Base-by-base conservation (phyloP, 2,329 filamentous ascomycete species). In the Ascochyta rabiei region DNA sequence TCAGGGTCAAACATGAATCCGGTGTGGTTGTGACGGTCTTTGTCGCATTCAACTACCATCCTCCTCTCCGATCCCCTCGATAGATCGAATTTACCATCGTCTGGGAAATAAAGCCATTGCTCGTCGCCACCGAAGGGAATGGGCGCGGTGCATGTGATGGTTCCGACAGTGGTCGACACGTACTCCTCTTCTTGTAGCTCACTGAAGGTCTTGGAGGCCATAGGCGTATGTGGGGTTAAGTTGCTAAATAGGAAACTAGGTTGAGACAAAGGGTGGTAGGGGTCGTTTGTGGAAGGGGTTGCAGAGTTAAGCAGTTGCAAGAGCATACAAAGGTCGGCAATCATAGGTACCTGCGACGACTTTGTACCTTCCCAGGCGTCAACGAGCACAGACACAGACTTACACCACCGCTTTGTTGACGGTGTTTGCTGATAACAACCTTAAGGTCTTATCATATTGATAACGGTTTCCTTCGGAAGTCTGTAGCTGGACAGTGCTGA, bases 61-160 rank as follows among this genome's bases (percentile, higher is more conserved):
- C 71, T 75, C 45, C 64, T 67, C 50, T 64, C 56, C 35, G 70
- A 71, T 40, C 74, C 73, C 26, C 76, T 70, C 16, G 74, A 75
- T 16, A 78, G 66, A 51, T 78, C 76, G 69, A 78, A 78, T 53
- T 75, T 75, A 47, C 70, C 75, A 48, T 75, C 74, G 21, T 70
- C 63, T 9, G 75, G 73, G 42, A 73, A 68, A 59, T 76, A 78
- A 60, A 74, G 71, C 75, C 75, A 78, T 70, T 75, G 71, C 37
- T 60, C 63, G 45, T 77, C 72, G 55, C 76, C 75, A 52, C 75
- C 74, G 49, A 78, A 78, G 5, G 75, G 66, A 46, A 77, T 74
- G 26, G 75, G 72, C 24, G 75, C 74, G n/a, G 73, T 73, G 43
- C 68, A 67, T 61, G 67, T 72, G 49, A 71, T 71, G 7, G 62